Evolutionary conservation across 2,329 filamentous ascomycete genomes (phyloP), one percentile per base, ranked within the genome.

Genomic region (Exserohilum rostratum): DNA sequence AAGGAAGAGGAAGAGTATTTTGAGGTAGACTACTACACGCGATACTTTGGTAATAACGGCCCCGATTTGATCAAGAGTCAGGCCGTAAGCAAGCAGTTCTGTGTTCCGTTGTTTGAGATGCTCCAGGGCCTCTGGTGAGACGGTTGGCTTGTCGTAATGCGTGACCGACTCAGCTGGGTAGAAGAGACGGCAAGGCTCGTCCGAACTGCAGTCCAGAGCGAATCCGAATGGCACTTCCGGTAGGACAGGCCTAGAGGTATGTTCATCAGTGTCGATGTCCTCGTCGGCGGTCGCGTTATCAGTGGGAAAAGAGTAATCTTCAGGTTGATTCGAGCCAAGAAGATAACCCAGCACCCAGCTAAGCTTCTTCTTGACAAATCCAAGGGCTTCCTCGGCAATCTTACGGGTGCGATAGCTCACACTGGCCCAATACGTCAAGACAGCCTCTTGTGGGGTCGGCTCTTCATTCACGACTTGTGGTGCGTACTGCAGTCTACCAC

Each of bases 401-500:
- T 15, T 18, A 18, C 53, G 51, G 12, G 52, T 38, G 6, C 38
- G 46, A 15, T 62, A 50, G 6, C 17, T 22, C 1, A 29, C 6
- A 7, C 31, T 39, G 3, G 39, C 43, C 54, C 50, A 55, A 12
- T 51, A 48, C n/a, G 30, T 46, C n/a, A 53, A 11, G 12, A 53
- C 42, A 18, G 44, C 47, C 12, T 57, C 38, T 38, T 58, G 43
- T 13, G 47, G 27, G 17, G 42, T 49, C 20, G 46, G 27, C 15
- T 50, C 42, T 27, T 51, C 34, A 5, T 34, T 27, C 17, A 49
- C 15, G 15, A 53, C 42, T 20, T 58, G 59, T 6, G 67, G 68
- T 7, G 60, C 55, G 30, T 62, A 64, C 12, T 60, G 18, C 4
- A 71, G 55, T 18, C 55, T 61, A 20, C 39, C 49, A 45, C 70